These are phyloP conservation scores for Trypanosoma cruzi DNA, from an alignment of 208 protist species.

Conservation along the genomic window DNA sequence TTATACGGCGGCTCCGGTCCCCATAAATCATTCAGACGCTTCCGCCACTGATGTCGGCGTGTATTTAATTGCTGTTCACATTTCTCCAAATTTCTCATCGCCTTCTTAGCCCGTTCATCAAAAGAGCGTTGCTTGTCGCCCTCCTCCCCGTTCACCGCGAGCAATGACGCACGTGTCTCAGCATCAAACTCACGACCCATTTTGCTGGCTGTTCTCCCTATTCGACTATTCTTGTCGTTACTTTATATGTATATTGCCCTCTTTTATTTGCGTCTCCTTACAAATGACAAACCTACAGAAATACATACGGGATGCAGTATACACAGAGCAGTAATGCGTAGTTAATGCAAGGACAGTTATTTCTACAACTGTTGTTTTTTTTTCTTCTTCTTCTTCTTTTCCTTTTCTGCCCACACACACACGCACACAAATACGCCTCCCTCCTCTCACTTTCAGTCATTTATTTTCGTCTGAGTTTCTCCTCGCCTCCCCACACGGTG, in stretches of 20 bases:
- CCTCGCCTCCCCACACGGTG: no score
- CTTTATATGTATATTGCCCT: slow-evolving; percentile 1
- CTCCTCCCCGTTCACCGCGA: background rate
- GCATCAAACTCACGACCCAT: background rate
- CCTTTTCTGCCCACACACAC: no score
- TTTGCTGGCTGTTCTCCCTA: background rate
- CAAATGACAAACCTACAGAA: no score
- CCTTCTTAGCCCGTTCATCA: background rate
- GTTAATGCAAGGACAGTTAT: no score
- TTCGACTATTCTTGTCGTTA: background rate
- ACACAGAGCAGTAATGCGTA: no score
- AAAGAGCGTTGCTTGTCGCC: background rate
- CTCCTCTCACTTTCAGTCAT: no score
- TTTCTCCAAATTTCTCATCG: background rate
- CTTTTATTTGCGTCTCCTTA: no score
- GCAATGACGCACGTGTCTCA: background rate
- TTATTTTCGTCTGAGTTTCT: no score
- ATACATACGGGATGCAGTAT: no score
- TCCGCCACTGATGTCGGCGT: background rate
- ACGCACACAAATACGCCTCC: no score
- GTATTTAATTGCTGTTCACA: background rate
- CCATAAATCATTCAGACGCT: slow-evolving; percentile 9
- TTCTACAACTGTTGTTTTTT: no score
- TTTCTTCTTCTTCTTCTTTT: no score
- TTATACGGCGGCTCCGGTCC: slow-evolving; percentile 32